Evolutionary conservation across 208 protist species (phyloP).

Genomic region (Tritrichomonas musculus): DNA sequence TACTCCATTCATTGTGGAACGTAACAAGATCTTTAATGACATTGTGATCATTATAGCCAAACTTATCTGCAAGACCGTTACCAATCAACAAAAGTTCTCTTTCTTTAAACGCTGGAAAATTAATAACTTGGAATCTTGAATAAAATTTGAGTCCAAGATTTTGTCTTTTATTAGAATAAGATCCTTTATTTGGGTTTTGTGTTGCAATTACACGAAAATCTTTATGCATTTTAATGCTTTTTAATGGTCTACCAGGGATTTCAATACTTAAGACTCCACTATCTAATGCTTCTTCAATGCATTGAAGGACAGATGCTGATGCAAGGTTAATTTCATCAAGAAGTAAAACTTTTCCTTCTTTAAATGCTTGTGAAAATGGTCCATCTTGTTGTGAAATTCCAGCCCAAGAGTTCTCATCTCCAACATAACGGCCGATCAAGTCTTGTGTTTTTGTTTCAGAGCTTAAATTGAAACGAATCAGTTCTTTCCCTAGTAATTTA

Average conservation of each 20-base stretch:
- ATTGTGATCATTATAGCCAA: neutral
- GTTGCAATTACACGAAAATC: neutral
- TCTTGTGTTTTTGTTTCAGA: neutral
- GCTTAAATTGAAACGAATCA: slow-evolving; percentile 18
- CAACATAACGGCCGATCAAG: neutral
- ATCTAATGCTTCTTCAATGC: slow-evolving; percentile 33
- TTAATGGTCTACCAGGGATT: neutral
- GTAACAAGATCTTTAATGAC: neutral
- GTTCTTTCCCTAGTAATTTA: neutral
- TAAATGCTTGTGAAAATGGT: neutral
- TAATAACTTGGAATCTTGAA: neutral
- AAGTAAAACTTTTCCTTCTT: neutral
- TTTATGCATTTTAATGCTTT: neutral
- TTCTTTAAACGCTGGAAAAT: neutral
- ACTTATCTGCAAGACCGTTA: neutral
- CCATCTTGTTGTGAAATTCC: neutral
- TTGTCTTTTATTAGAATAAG: neutral
- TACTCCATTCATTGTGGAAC: neutral
- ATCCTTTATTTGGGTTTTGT: neutral
- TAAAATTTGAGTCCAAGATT: neutral
- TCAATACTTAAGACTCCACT: neutral
- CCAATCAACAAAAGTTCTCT: neutral
- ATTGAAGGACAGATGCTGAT: neutral
- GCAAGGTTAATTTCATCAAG: slow-evolving; percentile 34
- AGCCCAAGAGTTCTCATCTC: neutral